Percentiles rank a stretch among this genome's conserved stretches.
Evolutionary conservation across 495 filamentous ascomycete species (phyloP).

Genomic region (Letharia columbiana): DNA sequence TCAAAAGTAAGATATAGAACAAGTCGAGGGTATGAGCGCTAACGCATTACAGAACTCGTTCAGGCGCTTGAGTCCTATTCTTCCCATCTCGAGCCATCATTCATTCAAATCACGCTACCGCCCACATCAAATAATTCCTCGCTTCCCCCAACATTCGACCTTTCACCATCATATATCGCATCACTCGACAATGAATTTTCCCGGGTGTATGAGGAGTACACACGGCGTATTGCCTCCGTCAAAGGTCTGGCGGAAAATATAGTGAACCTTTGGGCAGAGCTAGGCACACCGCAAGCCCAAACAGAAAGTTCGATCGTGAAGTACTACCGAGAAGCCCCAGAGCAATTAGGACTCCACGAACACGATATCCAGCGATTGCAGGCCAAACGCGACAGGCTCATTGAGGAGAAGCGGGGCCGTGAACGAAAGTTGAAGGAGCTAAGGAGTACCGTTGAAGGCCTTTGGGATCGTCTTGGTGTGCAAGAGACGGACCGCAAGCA

Average conservation of each 20-base stretch:
- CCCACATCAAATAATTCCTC: conserved; percentile 66
- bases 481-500: conserved; percentile 73
- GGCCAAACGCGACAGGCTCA: conserved; percentile 65
- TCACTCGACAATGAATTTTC: conserved; percentile 84
- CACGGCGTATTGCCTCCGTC: conserved; percentile 66
- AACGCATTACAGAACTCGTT: conserved; percentile 61
- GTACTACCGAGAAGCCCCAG: conserved; percentile 77
- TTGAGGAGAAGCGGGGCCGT: conserved; percentile 90
- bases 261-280: conserved; percentile 88
- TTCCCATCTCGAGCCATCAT: conserved; percentile 80
- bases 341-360: conserved; percentile 85
- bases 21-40: conserved; percentile 27
- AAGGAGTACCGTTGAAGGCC: conserved; percentile 58
- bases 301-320: conserved; percentile 84
- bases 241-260: conserved; percentile 69
- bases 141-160: conserved; percentile 73
- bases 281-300: conserved; percentile 85
- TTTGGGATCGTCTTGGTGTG: conserved; percentile 84
- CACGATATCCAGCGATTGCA: conserved; percentile 69
- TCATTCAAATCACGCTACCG: conserved; percentile 72
- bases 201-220: conserved; percentile 91
- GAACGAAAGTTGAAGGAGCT: conserved; percentile 75
- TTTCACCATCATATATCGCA: conserved; percentile 80
- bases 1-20: conserved; percentile 61
- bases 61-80: conserved; percentile 92